These are phyloP conservation scores for Tilletia walkeri DNA, from an alignment of 1,284 basidiomycete species.

Conservation along the genomic window DNA sequence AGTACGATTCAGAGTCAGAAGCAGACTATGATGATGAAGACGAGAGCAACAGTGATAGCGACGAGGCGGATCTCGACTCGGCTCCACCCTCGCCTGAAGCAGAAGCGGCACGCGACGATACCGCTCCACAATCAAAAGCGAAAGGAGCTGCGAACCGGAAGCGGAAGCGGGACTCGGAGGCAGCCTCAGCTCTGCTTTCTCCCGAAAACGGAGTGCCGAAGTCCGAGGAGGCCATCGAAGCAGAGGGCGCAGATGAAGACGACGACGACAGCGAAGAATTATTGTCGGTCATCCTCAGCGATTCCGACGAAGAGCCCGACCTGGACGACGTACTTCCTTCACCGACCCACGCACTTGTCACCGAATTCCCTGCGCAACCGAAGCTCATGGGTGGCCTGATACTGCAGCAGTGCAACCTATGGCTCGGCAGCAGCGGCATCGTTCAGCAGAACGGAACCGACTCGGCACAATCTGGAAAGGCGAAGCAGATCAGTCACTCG, in stretches of 20 bases:
- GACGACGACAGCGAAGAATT: constrained; percentile 4
- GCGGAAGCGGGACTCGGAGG: constrained; percentile 7
- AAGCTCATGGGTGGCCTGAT: constrained; percentile 47
- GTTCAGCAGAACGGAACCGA: not conserved
- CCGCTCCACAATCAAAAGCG: not conserved
- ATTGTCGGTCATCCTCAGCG: not conserved
- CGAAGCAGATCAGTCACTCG: not conserved
- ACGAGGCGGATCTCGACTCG: not conserved
- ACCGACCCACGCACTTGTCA: constrained; percentile 43
- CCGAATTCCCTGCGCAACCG: constrained; percentile 48
- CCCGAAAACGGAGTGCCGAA: not conserved
- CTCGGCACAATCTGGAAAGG: not conserved
- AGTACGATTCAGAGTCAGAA: constrained; percentile 41
- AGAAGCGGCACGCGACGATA: not conserved
- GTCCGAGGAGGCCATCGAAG: not conserved
- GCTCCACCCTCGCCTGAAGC: not conserved
- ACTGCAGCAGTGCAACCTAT: constrained; percentile 54
- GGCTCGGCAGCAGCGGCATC: constrained; percentile 44
- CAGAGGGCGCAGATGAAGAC: not conserved
- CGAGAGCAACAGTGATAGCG: not conserved
- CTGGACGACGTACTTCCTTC: constrained; percentile 46
- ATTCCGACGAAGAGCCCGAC: constrained; percentile 1
- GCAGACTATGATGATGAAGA: constrained; percentile 22
- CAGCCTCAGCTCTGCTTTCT: not conserved
- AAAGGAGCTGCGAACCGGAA: not conserved